Percentiles rank a stretch among this genome's conserved stretches.
phyloP scores from a whole-genome alignment of 75 land plant species.

The Cunninghamia lanceolata region DNA sequence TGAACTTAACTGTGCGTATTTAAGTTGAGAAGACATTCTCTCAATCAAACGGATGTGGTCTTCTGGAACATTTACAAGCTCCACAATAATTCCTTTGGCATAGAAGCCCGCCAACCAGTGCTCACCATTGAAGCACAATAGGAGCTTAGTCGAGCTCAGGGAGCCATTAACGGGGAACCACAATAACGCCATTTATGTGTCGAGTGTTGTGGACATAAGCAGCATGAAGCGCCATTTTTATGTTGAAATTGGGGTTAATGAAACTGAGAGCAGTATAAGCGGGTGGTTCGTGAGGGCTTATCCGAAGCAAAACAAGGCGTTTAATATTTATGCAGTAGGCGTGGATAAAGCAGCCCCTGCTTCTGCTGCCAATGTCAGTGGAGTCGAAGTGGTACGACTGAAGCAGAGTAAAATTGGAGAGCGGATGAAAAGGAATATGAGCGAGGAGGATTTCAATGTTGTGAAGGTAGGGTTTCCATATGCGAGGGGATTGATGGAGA shows the following conservation, averaged over 20 bases:
- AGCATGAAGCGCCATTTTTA: background rate
- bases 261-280: no score
- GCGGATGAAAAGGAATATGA: background rate
- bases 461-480: background rate
- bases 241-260: no score
- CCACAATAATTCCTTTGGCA: background rate
- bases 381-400: background rate
- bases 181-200: background rate
- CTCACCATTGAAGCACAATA: background rate
- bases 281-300: no score
- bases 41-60: no score
- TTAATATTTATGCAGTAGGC: no score
- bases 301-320: no score
- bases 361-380: background rate
- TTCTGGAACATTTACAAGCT: no score
- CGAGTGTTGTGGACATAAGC: background rate
- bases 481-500: background rate
- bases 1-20: no score
- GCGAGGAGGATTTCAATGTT: background rate
- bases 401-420: background rate
- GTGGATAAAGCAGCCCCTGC: background rate
- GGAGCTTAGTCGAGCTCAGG: background rate
- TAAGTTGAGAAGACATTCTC: no score
- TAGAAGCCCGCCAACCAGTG: background rate
- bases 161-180: background rate